phyloP scores from a whole-genome alignment of 345 rosid genomes.

The Physaria fendleri region DNA sequence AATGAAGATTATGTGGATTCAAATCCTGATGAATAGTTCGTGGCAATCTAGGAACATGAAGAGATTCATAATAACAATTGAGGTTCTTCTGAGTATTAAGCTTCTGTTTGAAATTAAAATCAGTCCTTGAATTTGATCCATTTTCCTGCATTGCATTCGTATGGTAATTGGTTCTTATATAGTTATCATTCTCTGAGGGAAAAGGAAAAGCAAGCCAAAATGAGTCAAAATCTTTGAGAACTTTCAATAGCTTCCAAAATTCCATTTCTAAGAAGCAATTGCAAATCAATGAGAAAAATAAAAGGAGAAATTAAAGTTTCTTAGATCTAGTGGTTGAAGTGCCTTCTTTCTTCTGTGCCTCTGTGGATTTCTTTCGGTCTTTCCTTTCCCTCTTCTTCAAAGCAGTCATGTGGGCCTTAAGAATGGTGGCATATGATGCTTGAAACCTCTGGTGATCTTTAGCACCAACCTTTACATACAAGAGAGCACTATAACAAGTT shows the following conservation, averaged over 20 bases:
- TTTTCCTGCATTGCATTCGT: too few species aligned
- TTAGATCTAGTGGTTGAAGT: conserved; percentile 23
- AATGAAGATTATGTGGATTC: too few species aligned
- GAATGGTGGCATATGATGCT: conserved; percentile 87
- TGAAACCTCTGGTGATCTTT: conserved; percentile 93
- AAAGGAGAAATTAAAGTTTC: conserved; percentile 13
- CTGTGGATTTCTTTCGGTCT: conserved; percentile 72
- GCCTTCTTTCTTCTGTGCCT: conserved; percentile 44
- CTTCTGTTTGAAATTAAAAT: too few species aligned
- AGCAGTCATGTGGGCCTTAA: conserved; percentile 86
- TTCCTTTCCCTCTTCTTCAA: conserved; percentile 93
- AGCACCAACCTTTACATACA: conserved; percentile 61
- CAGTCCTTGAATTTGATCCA: not conserved
- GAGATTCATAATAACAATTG: not conserved
- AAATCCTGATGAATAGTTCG: conserved; percentile 11
- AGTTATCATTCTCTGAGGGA: not conserved
- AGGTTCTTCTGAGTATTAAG: not conserved
- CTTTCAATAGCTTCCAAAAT: conserved; percentile 27
- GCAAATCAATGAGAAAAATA: conserved; percentile 11
- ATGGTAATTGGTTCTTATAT: not conserved
- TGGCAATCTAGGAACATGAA: conserved; percentile 3
- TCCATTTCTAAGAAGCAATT: not conserved
- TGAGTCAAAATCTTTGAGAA: conserved; percentile 10
- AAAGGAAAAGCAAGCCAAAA: not conserved
- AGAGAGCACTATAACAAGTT: conserved; percentile 5